These are phyloP conservation scores for Cronartium quercuum DNA, from an alignment of 1,284 basidiomycete genomes.

Conservation along the genomic window DNA sequence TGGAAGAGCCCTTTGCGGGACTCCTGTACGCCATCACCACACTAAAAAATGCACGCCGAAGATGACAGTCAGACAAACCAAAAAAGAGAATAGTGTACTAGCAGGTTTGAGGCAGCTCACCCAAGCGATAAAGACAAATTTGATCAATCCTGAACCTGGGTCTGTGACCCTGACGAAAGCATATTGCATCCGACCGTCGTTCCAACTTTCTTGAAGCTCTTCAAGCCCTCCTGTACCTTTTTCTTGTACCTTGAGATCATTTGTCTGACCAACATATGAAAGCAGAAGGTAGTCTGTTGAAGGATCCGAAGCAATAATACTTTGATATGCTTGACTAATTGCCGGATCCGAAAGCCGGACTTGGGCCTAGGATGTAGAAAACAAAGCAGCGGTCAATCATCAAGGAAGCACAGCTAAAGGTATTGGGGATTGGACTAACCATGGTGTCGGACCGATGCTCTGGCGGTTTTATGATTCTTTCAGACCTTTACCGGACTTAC, in stretches of 20 bases:
- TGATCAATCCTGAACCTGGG: slow-evolving; percentile 79
- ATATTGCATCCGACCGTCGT: slow-evolving; percentile 89
- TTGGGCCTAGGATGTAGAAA: slow-evolving; percentile 23
- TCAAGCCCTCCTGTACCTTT: slow-evolving; percentile 80
- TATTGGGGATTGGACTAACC: too few relatives aligned
- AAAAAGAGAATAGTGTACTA: background rate
- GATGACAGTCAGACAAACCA: slow-evolving; percentile 47
- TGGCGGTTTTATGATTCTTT: too few relatives aligned
- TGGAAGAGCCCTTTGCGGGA: slow-evolving; percentile 85
- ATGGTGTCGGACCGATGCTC: too few relatives aligned
- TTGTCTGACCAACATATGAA: slow-evolving; percentile 75
- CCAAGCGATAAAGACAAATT: slow-evolving; percentile 71
- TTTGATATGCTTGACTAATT: slow-evolving; percentile 68
- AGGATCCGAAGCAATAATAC: slow-evolving; percentile 63
- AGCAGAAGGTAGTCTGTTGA: slow-evolving; percentile 80
- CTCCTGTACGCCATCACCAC: slow-evolving; percentile 91
- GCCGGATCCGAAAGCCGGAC: slow-evolving; percentile 31
- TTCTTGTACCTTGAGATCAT: slow-evolving; percentile 81
- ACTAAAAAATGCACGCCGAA: slow-evolving; percentile 52
- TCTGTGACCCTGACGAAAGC: slow-evolving; percentile 84
- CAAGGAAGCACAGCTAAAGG: too few relatives aligned
- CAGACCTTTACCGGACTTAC: too few relatives aligned
- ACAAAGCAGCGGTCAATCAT: too few relatives aligned
- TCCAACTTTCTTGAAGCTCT: slow-evolving; percentile 88
- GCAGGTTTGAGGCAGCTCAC: slow-evolving; percentile 40